These are phyloP conservation scores for Butyriboletus loyo DNA, from an alignment of 768 basidiomycete genomes.

Conservation along the genomic window DNA sequence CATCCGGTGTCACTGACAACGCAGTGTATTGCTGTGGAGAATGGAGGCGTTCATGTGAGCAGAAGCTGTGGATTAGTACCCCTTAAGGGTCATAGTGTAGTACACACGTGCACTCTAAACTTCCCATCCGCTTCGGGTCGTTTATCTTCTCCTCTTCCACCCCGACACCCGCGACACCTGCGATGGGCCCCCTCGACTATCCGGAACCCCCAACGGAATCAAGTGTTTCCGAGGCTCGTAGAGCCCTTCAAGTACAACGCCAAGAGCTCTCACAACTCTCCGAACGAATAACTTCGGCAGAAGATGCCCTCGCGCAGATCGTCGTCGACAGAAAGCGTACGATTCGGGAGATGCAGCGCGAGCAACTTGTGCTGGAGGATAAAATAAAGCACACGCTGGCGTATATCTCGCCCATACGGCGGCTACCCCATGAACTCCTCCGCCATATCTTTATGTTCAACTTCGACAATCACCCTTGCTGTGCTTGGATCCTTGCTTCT, in stretches of 20 bases:
- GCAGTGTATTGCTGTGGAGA: slow-evolving; percentile 13
- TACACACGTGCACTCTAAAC: slow-evolving; percentile 24
- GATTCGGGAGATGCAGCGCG: slow-evolving; percentile 53
- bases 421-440: slow-evolving; percentile 71
- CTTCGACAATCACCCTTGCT: slow-evolving; percentile 69
- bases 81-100: neutral
- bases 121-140: slow-evolving; percentile 22
- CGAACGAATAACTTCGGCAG: slow-evolving; percentile 49
- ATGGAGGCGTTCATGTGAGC: neutral
- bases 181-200: slow-evolving; percentile 34
- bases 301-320: slow-evolving; percentile 56
- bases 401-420: slow-evolving; percentile 69
- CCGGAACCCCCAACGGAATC: slow-evolving; percentile 60
- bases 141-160: slow-evolving; percentile 7
- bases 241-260: slow-evolving; percentile 36
- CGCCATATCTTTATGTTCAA: slow-evolving; percentile 67
- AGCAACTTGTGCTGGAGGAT: slow-evolving; percentile 48
- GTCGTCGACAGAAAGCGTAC: slow-evolving; percentile 50
- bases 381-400: slow-evolving; percentile 50
- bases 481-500: slow-evolving; percentile 71
- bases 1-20: neutral
- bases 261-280: slow-evolving; percentile 33
- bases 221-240: slow-evolving; percentile 51
- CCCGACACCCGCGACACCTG: slow-evolving; percentile 16
- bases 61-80: slow-evolving; percentile 5